Evolutionary conservation across 169 alveolate genomes (phyloP).

Genomic region (Plasmodium billcollinsi): DNA sequence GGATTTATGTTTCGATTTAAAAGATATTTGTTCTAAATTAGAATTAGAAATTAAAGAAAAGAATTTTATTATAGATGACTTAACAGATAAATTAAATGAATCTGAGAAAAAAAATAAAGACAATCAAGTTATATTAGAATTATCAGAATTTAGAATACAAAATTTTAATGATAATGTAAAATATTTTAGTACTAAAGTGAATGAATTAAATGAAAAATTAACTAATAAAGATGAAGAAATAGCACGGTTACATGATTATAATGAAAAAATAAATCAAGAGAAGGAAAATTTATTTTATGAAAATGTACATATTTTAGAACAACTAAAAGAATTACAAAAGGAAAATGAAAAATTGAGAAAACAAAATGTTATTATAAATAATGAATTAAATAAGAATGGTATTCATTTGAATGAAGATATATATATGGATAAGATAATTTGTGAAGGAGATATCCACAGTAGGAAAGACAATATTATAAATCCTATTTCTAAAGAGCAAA

Average conservation of each 20-base stretch:
- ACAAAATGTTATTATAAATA: constrained; percentile 7
- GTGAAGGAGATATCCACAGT: too few relatives aligned
- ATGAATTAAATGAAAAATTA: constrained; percentile 66
- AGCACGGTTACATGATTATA: constrained; percentile 52
- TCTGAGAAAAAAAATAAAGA: constrained; percentile 75
- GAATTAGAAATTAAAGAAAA: constrained; percentile 73
- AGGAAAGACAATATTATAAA: too few relatives aligned
- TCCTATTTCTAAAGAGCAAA: too few relatives aligned
- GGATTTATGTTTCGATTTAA: constrained; percentile 75
- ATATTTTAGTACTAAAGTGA: constrained; percentile 60
- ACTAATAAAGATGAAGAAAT: constrained; percentile 55
- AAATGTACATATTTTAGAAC: constrained; percentile 18
- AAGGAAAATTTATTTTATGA: constrained; percentile 36
- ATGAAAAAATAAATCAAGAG: constrained; percentile 58
- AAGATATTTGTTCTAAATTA: constrained; percentile 73
- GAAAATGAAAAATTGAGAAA: constrained; percentile 62
- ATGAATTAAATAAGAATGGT: neutral
- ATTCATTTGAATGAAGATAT: constrained; percentile 6
- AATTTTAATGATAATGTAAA: constrained; percentile 76
- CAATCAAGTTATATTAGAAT: constrained; percentile 75
- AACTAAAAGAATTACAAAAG: constrained; percentile 1
- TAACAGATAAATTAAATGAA: constrained; percentile 44
- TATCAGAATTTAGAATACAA: constrained; percentile 75
- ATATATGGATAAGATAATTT: neutral
- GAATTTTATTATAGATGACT: constrained; percentile 63